Base-by-base conservation (phyloP, 2,329 filamentous ascomycete genomes). In the Talaromyces amestolkiae region DNA sequence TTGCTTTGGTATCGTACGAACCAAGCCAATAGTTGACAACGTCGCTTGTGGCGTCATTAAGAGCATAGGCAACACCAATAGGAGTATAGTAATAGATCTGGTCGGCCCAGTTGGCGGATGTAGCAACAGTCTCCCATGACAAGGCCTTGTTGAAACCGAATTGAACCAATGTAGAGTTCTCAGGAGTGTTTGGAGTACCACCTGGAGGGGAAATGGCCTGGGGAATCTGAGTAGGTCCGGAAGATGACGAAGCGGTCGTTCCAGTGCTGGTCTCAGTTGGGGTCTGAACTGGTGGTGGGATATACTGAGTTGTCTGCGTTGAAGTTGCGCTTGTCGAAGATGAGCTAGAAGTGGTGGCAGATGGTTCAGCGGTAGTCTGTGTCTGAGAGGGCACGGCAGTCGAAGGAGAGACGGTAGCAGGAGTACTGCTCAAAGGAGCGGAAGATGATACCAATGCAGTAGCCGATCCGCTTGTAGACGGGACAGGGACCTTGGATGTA, bases 71-170 rank as follows among this genome's bases (percentile, higher is more conserved):
- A 59, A 97, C 83, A 69, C 91, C 92, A 61, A 82, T 71, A 0
- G 93, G 93, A 3, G 97, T 82, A 69, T 87, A 91, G 62, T 86
- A 80, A 81, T 97, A 96, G 72, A 99, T 91, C 78, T 98, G 94
- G 45, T 87, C 87, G 5, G 92, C 90, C 19, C 93, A 91, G 69
- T 89, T 84, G 15, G 87, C 83, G 68, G 90, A 87, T 24, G 81
- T 82, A 11, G 90, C 88, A 33, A 98, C 91, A 74, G 96, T 97
- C 9, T 85, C 81, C 77, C 95, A 99, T 80, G 96, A 94, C 70
- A 96, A 84, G 1, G 86, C 85, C 73, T 88, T 90, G 61, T 87
- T 82, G 84, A 98, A 97, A 39, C 91, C 95, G 68, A 98, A 85
- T 75, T 97, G 92, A 70, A 97, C 89, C 70, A 91, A 79, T 3